A percentile compares a stretch with the other conserved stretches of the same genome.
phyloP scores from a whole-genome alignment of 805 yeast species.

The Candida bentonensis region DNA sequence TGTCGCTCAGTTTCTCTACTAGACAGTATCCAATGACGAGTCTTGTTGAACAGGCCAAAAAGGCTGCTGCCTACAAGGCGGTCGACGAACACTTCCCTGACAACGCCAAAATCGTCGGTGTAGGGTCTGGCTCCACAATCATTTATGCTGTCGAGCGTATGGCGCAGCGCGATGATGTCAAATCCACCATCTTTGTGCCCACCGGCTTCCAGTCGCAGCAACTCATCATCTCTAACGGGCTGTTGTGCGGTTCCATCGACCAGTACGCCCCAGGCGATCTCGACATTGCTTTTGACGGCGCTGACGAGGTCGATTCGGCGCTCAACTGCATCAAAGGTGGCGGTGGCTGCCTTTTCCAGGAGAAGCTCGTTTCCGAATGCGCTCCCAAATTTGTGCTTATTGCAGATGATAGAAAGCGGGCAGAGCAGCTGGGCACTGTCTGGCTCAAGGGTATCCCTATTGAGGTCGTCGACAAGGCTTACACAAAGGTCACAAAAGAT shows the following conservation, averaged over 20 bases:
- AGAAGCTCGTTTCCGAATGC: conserved; percentile 78
- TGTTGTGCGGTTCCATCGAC: conserved; percentile 67
- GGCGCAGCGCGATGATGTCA: conserved; percentile 43
- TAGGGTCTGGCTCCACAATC: conserved; percentile 96
- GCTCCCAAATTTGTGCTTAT: conserved; percentile 69
- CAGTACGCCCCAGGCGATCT: conserved; percentile 50
- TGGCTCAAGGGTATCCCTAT: conserved; percentile 94
- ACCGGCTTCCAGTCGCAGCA: conserved; percentile 94
- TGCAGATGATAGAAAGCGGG: conserved; percentile 82
- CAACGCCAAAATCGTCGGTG: conserved; percentile 64
- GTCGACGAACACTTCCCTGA: conserved; percentile 74
- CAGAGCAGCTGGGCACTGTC: conserved; percentile 54
- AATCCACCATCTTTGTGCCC: conserved; percentile 65
- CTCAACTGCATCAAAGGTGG: conserved; percentile 94
- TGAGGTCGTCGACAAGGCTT: conserved; percentile 85
- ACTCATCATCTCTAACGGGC: conserved; percentile 68
- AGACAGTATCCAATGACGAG: too few relatives aligned
- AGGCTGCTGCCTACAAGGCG: conserved; percentile 80
- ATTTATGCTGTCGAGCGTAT: conserved; percentile 93
- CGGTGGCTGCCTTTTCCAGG: conserved; percentile 96
- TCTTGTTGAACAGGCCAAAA: conserved; percentile 39
- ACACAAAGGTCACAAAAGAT: conserved; percentile 58
- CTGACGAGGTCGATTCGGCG: conserved; percentile 80
- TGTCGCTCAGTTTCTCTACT: too few relatives aligned
- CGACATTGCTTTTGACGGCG: conserved; percentile 96